A percentile compares a stretch with the other conserved stretches of the same genome.
These are phyloP conservation scores for Cladosporium sp. DNA, from an alignment of 2,329 filamentous ascomycete genomes.

Conservation along the genomic window DNA sequence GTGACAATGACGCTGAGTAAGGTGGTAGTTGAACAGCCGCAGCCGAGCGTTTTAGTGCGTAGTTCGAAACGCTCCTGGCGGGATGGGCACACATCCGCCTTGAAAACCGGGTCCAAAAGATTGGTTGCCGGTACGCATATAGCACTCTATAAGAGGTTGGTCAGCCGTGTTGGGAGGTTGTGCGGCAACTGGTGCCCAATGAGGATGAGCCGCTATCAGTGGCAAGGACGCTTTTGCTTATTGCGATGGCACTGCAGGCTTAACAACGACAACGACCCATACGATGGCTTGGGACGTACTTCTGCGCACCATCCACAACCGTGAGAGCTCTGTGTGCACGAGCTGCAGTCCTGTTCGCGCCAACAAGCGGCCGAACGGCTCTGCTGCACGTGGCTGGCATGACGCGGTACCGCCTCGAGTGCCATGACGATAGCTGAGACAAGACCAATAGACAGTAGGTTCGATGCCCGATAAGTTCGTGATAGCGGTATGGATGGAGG, in stretches of 20 bases:
- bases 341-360: slow-evolving; percentile 5
- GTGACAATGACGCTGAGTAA: slow-evolving; percentile 42
- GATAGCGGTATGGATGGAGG: not conserved
- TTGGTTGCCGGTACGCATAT: slow-evolving; percentile 41
- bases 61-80: slow-evolving; percentile 44
- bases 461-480: not conserved
- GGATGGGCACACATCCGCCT: slow-evolving; percentile 30
- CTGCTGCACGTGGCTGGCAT: slow-evolving; percentile 6
- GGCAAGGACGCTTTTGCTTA: not conserved
- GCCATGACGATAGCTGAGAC: slow-evolving; percentile 4
- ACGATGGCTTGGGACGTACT: slow-evolving; percentile 2
- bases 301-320: slow-evolving; percentile 8
- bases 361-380: slow-evolving; percentile 6
- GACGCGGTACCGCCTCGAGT: not conserved
- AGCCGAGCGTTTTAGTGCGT: slow-evolving; percentile 41
- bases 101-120: slow-evolving; percentile 37
- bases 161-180: not conserved
- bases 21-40: slow-evolving; percentile 44
- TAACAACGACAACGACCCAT: not conserved
- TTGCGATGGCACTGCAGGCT: not conserved
- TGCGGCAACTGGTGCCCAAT: too few species aligned
- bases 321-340: not conserved
- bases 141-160: slow-evolving; percentile 23
- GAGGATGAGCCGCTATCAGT: not conserved
- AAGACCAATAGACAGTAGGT: not conserved